A percentile compares a stretch with the other conserved stretches of the same genome.
Conservation (phyloP, 805 yeast species). For the Candida arabinofermentans region DNA sequence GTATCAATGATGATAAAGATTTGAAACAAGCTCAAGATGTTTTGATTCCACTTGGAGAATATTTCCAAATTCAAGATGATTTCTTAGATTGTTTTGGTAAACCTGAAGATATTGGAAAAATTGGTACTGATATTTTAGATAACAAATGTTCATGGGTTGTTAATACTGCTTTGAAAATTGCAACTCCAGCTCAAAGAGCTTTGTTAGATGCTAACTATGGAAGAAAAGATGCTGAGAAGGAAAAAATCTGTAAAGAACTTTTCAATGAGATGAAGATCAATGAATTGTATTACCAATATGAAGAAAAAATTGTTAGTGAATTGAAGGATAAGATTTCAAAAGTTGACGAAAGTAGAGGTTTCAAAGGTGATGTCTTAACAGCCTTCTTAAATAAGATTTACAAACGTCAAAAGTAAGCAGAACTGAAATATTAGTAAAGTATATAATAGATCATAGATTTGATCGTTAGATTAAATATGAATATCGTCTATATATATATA, state of each 20-base stretch:
- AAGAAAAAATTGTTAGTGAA: slow-evolving; percentile 67
- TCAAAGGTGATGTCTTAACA: slow-evolving; percentile 80
- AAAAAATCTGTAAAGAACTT: slow-evolving; percentile 65
- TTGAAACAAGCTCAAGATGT: slow-evolving; percentile 84
- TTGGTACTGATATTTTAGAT: slow-evolving; percentile 97
- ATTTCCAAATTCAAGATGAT: slow-evolving; percentile 98
- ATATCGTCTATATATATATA: not conserved
- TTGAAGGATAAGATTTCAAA: slow-evolving; percentile 61
- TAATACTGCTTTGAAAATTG: slow-evolving; percentile 83
- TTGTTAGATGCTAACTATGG: slow-evolving; percentile 89
- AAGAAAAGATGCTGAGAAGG: slow-evolving; percentile 64
- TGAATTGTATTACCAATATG: slow-evolving; percentile 70
- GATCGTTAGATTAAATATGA: not conserved
- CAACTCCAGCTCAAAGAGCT: slow-evolving; percentile 74
- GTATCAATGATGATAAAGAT: slow-evolving; percentile 64
- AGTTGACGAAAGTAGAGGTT: slow-evolving; percentile 89
- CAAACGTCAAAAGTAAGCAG: slow-evolving; percentile 76
- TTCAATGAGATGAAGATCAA: slow-evolving; percentile 74
- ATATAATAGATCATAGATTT: not conserved
- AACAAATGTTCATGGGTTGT: slow-evolving; percentile 98
- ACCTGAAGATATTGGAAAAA: slow-evolving; percentile 95
- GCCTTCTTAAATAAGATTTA: slow-evolving; percentile 86
- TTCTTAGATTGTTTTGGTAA: slow-evolving; percentile 95
- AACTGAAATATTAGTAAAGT: too few relatives aligned
- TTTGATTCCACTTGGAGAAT: slow-evolving; percentile 92